Evolutionary conservation across 495 filamentous ascomycete genomes (phyloP).

Genomic region (Pyrenula massariospora): DNA sequence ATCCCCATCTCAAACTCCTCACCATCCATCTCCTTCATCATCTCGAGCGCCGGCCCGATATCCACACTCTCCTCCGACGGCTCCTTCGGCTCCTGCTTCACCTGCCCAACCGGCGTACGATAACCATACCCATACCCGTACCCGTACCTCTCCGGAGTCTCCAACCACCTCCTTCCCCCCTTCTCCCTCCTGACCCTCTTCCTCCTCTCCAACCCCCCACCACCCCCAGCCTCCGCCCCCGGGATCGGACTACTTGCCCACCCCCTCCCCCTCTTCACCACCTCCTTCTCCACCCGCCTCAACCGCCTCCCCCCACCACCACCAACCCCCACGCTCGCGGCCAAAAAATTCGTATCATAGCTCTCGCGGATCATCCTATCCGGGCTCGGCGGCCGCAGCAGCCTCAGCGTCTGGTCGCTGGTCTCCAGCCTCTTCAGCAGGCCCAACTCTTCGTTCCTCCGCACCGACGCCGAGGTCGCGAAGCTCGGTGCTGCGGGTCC

Average conservation of each 20-base stretch:
- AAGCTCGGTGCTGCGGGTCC: slow-evolving; percentile 12
- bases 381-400: not conserved
- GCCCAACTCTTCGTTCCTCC: not conserved
- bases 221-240: not conserved
- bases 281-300: not conserved
- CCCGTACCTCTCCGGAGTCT: slow-evolving; percentile 19
- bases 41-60: slow-evolving; percentile 19
- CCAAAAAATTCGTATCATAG: not conserved
- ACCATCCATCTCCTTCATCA: slow-evolving; percentile 18
- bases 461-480: slow-evolving; percentile 17
- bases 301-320: not conserved
- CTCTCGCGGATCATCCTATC: not conserved
- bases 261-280: not conserved
- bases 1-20: slow-evolving; percentile 23
- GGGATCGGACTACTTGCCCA: not conserved
- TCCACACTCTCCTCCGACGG: slow-evolving; percentile 31
- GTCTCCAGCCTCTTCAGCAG: not conserved
- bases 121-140: slow-evolving; percentile 19
- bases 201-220: slow-evolving; percentile 25
- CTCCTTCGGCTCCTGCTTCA: slow-evolving; percentile 18
- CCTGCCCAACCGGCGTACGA: slow-evolving; percentile 14
- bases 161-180: slow-evolving; percentile 22
- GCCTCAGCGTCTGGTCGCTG: not conserved
- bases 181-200: slow-evolving; percentile 21
- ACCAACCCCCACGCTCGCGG: not conserved